Evolutionary conservation across 345 rosid genomes (phyloP), one percentile per base, ranked within the genome.

Genomic region (Ailanthus altissimus): DNA sequence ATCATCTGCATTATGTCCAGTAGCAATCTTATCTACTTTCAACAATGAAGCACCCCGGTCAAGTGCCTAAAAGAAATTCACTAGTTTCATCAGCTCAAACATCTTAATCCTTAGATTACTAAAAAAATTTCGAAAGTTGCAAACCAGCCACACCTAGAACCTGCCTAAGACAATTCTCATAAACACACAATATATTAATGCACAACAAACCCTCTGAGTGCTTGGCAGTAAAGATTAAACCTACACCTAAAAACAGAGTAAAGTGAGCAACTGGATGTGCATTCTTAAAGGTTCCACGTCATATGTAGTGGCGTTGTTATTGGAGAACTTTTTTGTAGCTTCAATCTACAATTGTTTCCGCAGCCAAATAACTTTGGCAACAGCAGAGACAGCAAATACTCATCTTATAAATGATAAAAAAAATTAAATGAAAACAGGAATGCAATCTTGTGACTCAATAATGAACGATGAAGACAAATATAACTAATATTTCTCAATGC

Each of bases 1-100:
- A 85, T 95, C 99, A 88, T 95, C 99, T 11, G 94, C 97, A 78
- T 95, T 95, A 78, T 95, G 98, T 58, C 99, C 98, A 32, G 99
- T 93, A 23, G 85, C 97, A 75, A 95, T 70, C 84, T 90, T 95
- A 82, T 95, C 99, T 75, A 93, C 97, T 89, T 93, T 92, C 86
- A 93, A 72, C 78, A 90, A 78, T 0, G 97, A 88, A 70, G 97
- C 97, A 38, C 99, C 99, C 77, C 98, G 88, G 85, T 93, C 98
- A 81, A 95, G 99, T 61, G 99, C 99, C 98, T 93, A 81, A 18
- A 69, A 49, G 60, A 77, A 57, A 73, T 54, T 51, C 65, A 58
- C 12, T 59, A 43, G 77, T 70, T 56, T 47, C 28, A 77, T 74
- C 74, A 71, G 50, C 38, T n/a, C 26, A 70, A 72, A 67, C 14